phyloP scores from a whole-genome alignment of 306 rosid species.

The Vachellia pachyceras region DNA sequence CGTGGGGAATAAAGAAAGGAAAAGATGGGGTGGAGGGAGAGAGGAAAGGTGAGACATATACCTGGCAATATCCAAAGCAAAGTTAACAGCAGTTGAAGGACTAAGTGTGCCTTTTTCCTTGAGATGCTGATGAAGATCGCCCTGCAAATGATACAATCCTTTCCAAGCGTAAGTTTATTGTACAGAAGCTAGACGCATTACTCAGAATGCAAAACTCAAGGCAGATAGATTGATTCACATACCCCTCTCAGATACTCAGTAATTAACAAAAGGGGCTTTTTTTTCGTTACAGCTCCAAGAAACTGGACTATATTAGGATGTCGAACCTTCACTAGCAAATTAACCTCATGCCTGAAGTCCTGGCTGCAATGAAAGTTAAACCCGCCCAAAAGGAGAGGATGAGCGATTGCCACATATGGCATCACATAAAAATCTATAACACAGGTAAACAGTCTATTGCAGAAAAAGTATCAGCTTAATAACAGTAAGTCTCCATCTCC shows the following conservation, averaged over 20 bases:
- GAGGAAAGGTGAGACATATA: constrained; percentile 36
- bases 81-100: constrained; percentile 72
- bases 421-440: constrained; percentile 22
- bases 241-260: constrained; percentile 99
- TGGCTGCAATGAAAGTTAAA: constrained; percentile 58
- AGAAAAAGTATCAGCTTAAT: too few relatives aligned
- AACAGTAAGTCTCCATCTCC: background rate
- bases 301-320: constrained; percentile 98
- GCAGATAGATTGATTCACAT: constrained; percentile 37
- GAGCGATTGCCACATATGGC: constrained; percentile 10
- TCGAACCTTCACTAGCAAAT: constrained; percentile 96
- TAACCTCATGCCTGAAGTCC: constrained; percentile 97
- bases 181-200: constrained; percentile 16
- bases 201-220: constrained; percentile 23
- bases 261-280: constrained; percentile 92
- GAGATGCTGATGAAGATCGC: constrained; percentile 92
- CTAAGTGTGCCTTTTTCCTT: constrained; percentile 83
- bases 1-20: too few relatives aligned
- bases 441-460: too few relatives aligned
- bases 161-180: constrained; percentile 27
- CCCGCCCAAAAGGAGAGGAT: background rate
- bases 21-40: background rate
- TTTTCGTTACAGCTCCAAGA: constrained; percentile 99
- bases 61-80: constrained; percentile 92
- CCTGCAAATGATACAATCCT: constrained; percentile 55